A percentile compares a stretch with the other conserved stretches of the same genome.
phyloP scores from a whole-genome alignment of 371 early-diverging fungal genomes.

The Mortierella sp. region DNA sequence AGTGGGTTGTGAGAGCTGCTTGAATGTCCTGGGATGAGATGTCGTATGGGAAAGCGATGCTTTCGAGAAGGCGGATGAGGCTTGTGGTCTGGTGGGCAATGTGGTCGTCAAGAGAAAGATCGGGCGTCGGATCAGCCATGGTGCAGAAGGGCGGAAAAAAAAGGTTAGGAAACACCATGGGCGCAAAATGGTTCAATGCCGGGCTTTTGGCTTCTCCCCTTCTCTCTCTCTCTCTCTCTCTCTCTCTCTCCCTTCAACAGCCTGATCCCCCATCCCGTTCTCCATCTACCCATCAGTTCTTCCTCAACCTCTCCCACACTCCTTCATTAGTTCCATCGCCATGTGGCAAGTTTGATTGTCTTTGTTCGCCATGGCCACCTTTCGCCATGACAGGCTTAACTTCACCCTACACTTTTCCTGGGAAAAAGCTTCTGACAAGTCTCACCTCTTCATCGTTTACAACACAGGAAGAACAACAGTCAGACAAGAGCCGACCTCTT shows the following conservation, averaged over 20 bases:
- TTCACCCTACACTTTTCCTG: too few species aligned
- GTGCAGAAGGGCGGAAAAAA: not conserved
- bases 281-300: not conserved
- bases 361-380: not conserved
- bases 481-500: slow-evolving; percentile 47
- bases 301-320: not conserved
- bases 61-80: slow-evolving; percentile 24
- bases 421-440: not conserved
- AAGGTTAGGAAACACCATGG: not conserved
- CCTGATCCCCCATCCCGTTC: not conserved
- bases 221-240: not conserved
- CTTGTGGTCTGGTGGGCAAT: slow-evolving; percentile 7
- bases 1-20: slow-evolving; percentile 8
- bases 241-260: not conserved
- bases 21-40: slow-evolving; percentile 17
- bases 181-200: too few species aligned
- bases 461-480: slow-evolving; percentile 38
- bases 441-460: not conserved
- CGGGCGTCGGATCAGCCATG: slow-evolving; percentile 2
- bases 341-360: slow-evolving; percentile 7
- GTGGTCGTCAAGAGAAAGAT: slow-evolving; percentile 9
- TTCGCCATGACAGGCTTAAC: too few species aligned
- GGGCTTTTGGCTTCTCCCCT: not conserved
- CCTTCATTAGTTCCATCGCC: not conserved
- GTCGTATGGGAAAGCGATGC: slow-evolving; percentile 26